Conservation (phyloP, 2,329 filamentous ascomycete species). For the Lasiodiplodia gonubiensis region DNA sequence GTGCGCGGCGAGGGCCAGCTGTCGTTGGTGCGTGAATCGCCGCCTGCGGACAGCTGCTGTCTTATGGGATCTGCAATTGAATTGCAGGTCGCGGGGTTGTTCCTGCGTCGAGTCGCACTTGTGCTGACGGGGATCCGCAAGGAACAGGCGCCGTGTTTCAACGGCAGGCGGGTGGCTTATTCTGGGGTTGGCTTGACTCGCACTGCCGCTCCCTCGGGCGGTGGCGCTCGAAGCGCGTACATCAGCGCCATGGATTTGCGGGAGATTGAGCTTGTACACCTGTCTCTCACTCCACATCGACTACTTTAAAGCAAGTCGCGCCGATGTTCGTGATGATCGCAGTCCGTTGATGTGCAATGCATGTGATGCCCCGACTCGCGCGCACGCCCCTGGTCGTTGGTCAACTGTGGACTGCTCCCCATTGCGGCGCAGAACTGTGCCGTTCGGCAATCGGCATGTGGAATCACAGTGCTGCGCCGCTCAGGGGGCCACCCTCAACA, state of each 20-base stretch:
- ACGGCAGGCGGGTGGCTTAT: constrained; percentile 13
- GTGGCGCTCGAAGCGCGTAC: not conserved
- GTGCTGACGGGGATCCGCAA: too few relatives aligned
- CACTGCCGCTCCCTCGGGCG: constrained; percentile 5
- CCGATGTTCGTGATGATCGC: not conserved
- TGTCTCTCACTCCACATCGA: not conserved
- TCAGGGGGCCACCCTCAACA: not conserved
- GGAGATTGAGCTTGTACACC: not conserved
- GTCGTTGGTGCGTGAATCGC: too few relatives aligned
- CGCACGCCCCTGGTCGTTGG: not conserved
- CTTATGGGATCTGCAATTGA: not conserved
- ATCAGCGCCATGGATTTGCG: not conserved
- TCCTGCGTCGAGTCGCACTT: not conserved
- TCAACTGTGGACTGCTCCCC: not conserved
- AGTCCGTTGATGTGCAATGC: too few relatives aligned
- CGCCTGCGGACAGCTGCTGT: not conserved
- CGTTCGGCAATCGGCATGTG: constrained; percentile 2
- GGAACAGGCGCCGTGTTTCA: not conserved
- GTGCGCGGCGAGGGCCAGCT: not conserved
- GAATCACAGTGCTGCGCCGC: not conserved
- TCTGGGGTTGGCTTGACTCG: not conserved
- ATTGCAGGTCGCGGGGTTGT: not conserved
- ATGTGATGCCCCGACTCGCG: not conserved
- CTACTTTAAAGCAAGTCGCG: not conserved
- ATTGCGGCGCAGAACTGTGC: constrained; percentile 14